Percentiles rank a stretch among this genome's conserved stretches.
These are phyloP conservation scores for Collybiopsis luxurians DNA, from an alignment of 768 basidiomycete species.

Conservation along the genomic window DNA sequence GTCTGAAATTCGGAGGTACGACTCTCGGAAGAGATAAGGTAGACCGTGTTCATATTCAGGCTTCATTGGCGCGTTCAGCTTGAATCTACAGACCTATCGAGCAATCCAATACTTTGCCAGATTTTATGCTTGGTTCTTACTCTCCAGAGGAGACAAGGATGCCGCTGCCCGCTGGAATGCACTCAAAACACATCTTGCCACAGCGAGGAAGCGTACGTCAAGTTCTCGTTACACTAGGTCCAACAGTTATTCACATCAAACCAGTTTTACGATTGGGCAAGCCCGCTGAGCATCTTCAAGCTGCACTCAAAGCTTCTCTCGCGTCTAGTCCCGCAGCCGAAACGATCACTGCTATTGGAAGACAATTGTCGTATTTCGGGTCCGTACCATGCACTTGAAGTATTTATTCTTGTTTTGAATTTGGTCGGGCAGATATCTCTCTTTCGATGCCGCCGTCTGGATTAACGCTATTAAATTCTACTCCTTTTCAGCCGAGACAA, in stretches of 20 bases:
- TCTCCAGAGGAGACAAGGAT: conserved; percentile 64
- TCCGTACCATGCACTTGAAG: conserved; percentile 75
- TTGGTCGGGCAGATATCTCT: neutral
- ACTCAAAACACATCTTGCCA: conserved; percentile 82
- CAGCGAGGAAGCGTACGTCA: conserved; percentile 77
- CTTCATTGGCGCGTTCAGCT: neutral
- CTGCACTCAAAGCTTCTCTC: conserved; percentile 72
- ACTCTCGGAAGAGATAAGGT: conserved; percentile 94
- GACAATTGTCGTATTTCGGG: conserved; percentile 87
- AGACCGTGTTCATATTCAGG: conserved; percentile 8
- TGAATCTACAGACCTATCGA: conserved; percentile 67
- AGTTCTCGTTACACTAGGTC: neutral
- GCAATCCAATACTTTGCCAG: conserved; percentile 89
- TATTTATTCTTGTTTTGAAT: neutral
- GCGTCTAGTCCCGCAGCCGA: conserved; percentile 57
- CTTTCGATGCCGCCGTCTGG: conserved; percentile 29
- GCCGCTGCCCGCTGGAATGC: conserved; percentile 78
- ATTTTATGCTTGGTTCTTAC: conserved; percentile 81
- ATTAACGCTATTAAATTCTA: conserved; percentile 68
- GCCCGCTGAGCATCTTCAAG: conserved; percentile 90
- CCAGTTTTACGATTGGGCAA: conserved; percentile 92
- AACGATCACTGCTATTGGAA: conserved; percentile 72
- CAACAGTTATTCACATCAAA: conserved; percentile 2
- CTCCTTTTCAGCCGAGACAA: conserved; percentile 55
- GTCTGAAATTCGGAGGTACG: conserved; percentile 74